Percentiles rank a stretch among this genome's conserved stretches.
Evolutionary conservation across 805 yeast species (phyloP).

Genomic region (Metschnikowia drakensbergensis): DNA sequence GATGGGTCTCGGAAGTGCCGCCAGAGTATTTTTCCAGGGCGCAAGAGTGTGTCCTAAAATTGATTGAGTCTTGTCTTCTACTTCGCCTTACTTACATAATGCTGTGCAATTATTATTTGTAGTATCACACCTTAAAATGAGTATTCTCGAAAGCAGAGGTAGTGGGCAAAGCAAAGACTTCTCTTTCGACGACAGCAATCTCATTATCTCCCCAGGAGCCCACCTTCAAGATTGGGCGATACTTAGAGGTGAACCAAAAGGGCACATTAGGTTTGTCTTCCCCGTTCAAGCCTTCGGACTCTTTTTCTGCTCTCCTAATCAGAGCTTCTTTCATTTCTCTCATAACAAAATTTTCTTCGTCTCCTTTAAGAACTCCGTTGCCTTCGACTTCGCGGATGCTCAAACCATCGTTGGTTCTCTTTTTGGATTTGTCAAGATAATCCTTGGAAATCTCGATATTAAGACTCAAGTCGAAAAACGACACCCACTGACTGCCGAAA

Average conservation of each 20-base stretch:
- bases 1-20: conserved; percentile 65
- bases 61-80: neutral
- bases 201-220: conserved; percentile 53
- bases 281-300: conserved; percentile 15
- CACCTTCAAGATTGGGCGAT: conserved; percentile 65
- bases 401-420: conserved; percentile 44
- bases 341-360: conserved; percentile 8
- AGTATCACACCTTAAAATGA: conserved; percentile 10
- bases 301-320: conserved; percentile 29
- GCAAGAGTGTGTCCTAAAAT: conserved; percentile 42
- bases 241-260: conserved; percentile 75
- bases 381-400: conserved; percentile 26
- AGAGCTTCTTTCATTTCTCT: conserved; percentile 10
- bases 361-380: conserved; percentile 14
- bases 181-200: conserved; percentile 74
- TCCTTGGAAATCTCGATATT: conserved; percentile 47
- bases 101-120: neutral
- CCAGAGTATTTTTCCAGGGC: conserved; percentile 64
- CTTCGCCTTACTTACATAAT: neutral
- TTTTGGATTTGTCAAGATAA: conserved; percentile 27
- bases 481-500: conserved; percentile 83
- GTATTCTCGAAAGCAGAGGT: conserved; percentile 65
- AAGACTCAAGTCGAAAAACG: conserved; percentile 61
- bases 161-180: conserved; percentile 51
- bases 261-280: conserved; percentile 34